phyloP scores from a whole-genome alignment of 768 basidiomycete species.

The Panaeolus papilionaceus region DNA sequence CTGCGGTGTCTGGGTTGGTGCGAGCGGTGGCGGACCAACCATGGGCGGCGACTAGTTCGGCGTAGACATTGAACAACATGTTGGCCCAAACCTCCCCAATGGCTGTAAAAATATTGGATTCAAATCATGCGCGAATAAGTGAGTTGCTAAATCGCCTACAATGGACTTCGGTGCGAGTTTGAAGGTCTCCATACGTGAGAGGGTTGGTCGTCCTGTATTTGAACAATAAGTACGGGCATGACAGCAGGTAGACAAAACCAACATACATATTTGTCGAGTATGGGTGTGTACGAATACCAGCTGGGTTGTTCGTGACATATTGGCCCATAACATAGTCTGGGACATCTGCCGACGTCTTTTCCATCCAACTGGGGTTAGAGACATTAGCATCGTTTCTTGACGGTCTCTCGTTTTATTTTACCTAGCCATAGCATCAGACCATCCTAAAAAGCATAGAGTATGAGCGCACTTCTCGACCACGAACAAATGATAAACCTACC shows the following conservation, averaged over 20 bases:
- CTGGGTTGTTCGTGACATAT: conserved; percentile 56
- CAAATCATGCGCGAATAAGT: neutral
- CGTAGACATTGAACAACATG: conserved; percentile 16
- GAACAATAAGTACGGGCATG: neutral
- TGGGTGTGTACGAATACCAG: conserved; percentile 15
- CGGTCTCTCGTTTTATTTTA: conserved; percentile 23
- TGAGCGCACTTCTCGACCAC: neutral
- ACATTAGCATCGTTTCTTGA: neutral
- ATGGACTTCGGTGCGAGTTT: conserved; percentile 48
- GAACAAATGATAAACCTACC: conserved; percentile 36
- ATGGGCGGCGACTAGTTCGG: conserved; percentile 1
- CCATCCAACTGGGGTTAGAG: conserved; percentile 41
- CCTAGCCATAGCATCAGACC: conserved; percentile 61
- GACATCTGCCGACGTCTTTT: conserved; percentile 42
- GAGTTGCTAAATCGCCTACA: conserved; percentile 34
- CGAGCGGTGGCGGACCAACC: conserved; percentile 38
- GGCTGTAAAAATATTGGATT: neutral
- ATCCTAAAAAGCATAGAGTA: conserved; percentile 25
- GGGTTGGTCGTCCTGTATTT: conserved; percentile 18
- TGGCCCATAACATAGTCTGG: conserved; percentile 50
- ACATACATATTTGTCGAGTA: conserved; percentile 37
- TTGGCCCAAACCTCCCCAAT: conserved; percentile 31
- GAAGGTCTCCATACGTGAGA: neutral
- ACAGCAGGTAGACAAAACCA: neutral
- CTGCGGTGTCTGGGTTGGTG: conserved; percentile 26